phyloP scores from a whole-genome alignment of 2,329 filamentous ascomycete genomes.

The Beauveria caledonica region DNA sequence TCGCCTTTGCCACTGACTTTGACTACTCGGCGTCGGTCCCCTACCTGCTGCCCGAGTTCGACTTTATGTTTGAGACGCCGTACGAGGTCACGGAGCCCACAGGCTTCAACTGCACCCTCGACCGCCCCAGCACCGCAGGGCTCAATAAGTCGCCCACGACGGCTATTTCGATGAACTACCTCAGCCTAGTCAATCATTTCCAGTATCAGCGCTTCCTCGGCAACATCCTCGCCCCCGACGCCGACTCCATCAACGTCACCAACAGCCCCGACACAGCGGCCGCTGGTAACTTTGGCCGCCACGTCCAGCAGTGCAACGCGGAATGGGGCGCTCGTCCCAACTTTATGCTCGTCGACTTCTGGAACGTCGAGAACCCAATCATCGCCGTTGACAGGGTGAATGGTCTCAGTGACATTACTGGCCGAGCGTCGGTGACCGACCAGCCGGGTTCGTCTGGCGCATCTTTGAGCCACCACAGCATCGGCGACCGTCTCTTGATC shows the following conservation, averaged over 20 bases:
- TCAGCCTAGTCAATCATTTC: constrained; percentile 78
- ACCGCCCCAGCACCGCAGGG: constrained; percentile 45
- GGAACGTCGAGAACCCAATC: constrained; percentile 63
- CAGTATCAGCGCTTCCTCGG: constrained; percentile 50
- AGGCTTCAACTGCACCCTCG: constrained; percentile 64
- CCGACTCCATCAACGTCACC: constrained; percentile 51
- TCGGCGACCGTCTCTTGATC: background rate
- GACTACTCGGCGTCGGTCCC: constrained; percentile 34
- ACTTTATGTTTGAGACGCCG: constrained; percentile 63
- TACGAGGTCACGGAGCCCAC: constrained; percentile 54
- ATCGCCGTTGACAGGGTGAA: constrained; percentile 63
- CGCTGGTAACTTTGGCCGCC: constrained; percentile 45
- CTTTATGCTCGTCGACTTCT: constrained; percentile 75
- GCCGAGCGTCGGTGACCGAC: constrained; percentile 22
- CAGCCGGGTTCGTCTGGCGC: constrained; percentile 9
- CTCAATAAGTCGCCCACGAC: constrained; percentile 37
- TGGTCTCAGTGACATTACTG: constrained; percentile 33
- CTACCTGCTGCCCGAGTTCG: constrained; percentile 56
- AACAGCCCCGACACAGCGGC: constrained; percentile 52
- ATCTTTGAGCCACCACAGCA: background rate
- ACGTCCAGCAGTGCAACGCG: constrained; percentile 44
- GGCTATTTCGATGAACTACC: constrained; percentile 49
- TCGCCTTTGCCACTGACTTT: constrained; percentile 59
- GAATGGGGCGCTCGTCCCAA: constrained; percentile 58
- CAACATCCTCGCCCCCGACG: constrained; percentile 53